Conservation (phyloP, 2,329 filamentous ascomycete genomes). For the Sporothrix brunneoviolacea region DNA sequence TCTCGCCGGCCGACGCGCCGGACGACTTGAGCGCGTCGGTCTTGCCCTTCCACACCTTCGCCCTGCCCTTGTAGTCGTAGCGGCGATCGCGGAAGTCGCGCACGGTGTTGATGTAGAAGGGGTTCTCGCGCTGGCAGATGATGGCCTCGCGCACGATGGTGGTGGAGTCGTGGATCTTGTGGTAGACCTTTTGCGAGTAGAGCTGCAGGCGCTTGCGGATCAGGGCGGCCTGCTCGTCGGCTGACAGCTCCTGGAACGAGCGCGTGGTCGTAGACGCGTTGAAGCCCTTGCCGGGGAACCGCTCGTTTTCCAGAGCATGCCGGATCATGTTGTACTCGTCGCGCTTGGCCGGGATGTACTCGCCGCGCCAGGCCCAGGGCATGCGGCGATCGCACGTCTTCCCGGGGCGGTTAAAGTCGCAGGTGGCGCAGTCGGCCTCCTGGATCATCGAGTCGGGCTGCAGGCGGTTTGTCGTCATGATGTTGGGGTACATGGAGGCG, state of each 20-base stretch:
- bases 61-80: conserved; percentile 97
- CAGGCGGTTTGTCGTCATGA: conserved; percentile 97
- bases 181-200: conserved; percentile 98
- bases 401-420: conserved; percentile 94
- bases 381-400: conserved; percentile 93
- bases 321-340: conserved; percentile 99
- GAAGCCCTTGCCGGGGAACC: conserved; percentile 73
- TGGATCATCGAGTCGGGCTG: conserved; percentile 99
- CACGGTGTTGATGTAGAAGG: conserved; percentile 96
- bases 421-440: conserved; percentile 92
- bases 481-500: conserved; percentile 99
- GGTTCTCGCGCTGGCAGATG: conserved; percentile 96
- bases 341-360: conserved; percentile 89
- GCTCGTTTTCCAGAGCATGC: conserved; percentile 83
- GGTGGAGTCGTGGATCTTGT: conserved; percentile 94
- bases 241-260: conserved; percentile 71
- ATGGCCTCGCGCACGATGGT: conserved; percentile 93
- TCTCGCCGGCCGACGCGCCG: conserved; percentile 66
- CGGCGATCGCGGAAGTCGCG: conserved; percentile 92
- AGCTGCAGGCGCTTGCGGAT: conserved; percentile 82
- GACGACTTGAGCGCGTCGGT: conserved; percentile 77
- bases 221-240: conserved; percentile 74
- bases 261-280: conserved; percentile 54
- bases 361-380: conserved; percentile 97
- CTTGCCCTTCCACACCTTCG: conserved; percentile 98